A percentile compares a stretch with the other conserved stretches of the same genome.
These are phyloP conservation scores for Linaria vulgaris DNA, from an alignment of 257 asterid genomes.

Conservation along the genomic window DNA sequence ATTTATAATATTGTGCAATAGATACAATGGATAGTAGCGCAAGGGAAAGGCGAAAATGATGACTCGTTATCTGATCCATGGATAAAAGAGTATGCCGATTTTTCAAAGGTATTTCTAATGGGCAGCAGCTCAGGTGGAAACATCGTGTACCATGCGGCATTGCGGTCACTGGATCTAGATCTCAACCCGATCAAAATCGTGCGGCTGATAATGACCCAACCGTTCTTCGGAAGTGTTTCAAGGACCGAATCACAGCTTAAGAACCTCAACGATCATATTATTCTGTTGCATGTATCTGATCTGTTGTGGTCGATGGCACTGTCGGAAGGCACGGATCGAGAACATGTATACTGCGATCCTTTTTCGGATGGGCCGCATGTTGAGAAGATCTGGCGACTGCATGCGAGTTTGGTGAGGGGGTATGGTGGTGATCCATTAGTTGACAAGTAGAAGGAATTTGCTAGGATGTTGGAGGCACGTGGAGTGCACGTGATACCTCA, in stretches of 20 bases:
- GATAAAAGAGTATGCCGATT: conserved; percentile 48
- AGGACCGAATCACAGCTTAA: conserved; percentile 55
- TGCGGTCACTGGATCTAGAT: conserved; percentile 38
- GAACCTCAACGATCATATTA: conserved; percentile 29
- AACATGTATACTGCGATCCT: conserved; percentile 55
- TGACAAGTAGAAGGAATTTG: conserved; percentile 66
- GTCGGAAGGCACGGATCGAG: conserved; percentile 53
- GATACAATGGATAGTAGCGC: conserved; percentile 52
- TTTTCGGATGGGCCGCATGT: conserved; percentile 6
- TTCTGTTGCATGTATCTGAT: conserved; percentile 48
- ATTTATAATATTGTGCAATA: too few relatives aligned
- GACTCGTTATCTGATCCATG: conserved; percentile 46
- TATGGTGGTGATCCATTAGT: conserved; percentile 56
- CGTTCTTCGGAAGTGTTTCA: conserved; percentile 55
- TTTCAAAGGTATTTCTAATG: conserved; percentile 55
- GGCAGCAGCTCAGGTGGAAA: conserved; percentile 71
- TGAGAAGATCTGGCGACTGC: conserved; percentile 47
- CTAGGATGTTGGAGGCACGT: conserved; percentile 46
- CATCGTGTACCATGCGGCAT: conserved; percentile 45
- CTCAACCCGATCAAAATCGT: conserved; percentile 45
- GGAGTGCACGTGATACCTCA: conserved; percentile 53
- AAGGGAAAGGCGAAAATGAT: conserved; percentile 22
- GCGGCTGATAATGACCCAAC: conserved; percentile 58
- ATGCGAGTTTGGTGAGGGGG: conserved; percentile 53
- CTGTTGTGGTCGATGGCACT: conserved; percentile 65